Base-by-base conservation (phyloP, 352 stramenopile species). In the Pythium scleroteichum region DNA sequence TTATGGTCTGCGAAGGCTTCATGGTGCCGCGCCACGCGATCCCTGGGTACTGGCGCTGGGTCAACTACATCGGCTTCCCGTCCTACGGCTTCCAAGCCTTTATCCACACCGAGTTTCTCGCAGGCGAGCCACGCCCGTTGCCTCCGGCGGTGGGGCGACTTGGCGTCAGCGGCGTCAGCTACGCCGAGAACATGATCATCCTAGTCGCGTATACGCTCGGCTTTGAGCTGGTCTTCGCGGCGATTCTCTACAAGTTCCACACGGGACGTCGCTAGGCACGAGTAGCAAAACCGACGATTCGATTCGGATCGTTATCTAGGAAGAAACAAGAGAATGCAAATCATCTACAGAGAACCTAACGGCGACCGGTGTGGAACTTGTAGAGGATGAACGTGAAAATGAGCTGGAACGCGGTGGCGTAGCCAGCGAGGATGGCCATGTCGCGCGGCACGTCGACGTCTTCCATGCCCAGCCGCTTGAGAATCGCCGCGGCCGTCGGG, bases 1-100 rank as follows among this genome's bases (percentile, higher is more conserved):
- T 95, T 41, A 95, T 93, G 79, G 75, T 94, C 14, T 90, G 81
- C 51, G 82, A 94, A 63, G 88, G 87, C 20, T 95, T 96, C 32
- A 54, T 82, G 41, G 75, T 73, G 12, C 69, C 76, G 13, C 74
- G 84, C 64, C 9, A 53, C 16, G 26, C 46, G 46, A 87, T 89
- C 35, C 73, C 73, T 14, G 41, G 56, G 20, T 76, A 71, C 50
- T 74, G 78, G 59, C 72, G 67, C 19, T 89, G 79, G 79, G 61
- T 54, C 12, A 76, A 87, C 59, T 85, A 86, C 65, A 27, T 86
- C 44, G 69, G 68, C 17, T 85, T 88, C 67, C 78, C 83, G 63
- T 73, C 74, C 29, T 88, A 85, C 53, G 68, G 62, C n/a, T 85
- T 88, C 62, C 39, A 76, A 45, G 62, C 67, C 22, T 79, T 88